Base-by-base conservation (phyloP, 2,329 filamentous ascomycete genomes). In the Polytolypa hystricis region DNA sequence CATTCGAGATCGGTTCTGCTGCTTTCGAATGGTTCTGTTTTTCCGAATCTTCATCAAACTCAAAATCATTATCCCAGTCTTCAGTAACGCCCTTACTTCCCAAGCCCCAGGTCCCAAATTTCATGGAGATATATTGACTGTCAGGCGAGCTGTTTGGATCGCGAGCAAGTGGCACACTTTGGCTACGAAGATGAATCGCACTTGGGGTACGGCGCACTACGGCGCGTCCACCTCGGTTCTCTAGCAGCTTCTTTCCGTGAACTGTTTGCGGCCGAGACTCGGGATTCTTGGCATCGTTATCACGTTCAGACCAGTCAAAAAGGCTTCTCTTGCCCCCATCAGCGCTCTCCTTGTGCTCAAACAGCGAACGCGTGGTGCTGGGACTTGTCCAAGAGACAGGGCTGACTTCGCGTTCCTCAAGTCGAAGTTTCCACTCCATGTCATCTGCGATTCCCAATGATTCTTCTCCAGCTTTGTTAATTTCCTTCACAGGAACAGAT, bases 1-100 rank as follows among this genome's bases (percentile, higher is more conserved):
- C 10, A 20, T 37, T 28, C 5, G 30, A 29, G 10, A 57, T 54
- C 16, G 48, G 47, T 20, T 53, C 45, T 16, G 50, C 55, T 4
- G 16, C 31, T 16, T 47, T 44, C 3, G 37, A 29, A 21, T 53
- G 51, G 18, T 49, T 47, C 29, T 14, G 35, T 16, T 42, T 50
- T 16, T 70, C 66, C 17, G 65, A 59, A 9, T 61, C 53, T 32
- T 76, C 72, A 15, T 71, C 71, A 53, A 79, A 79, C 39, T 79
- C 75, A 48, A 80, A 80, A 49, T 80, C 76, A 36, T 75, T 74
- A 48, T 79, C 76, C 76, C 76, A 80, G 50, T 80, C 76, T 51
- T 80, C 76, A 16, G 71, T 79, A 15, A 76, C 73, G 31, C 70
- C 74, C 49, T 80, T 79, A 53, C 68, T 76, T 12, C 76, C 75